These are phyloP conservation scores for Thalassiosira livingstoniorum DNA, from an alignment of 352 stramenopile species.

Conservation along the genomic window DNA sequence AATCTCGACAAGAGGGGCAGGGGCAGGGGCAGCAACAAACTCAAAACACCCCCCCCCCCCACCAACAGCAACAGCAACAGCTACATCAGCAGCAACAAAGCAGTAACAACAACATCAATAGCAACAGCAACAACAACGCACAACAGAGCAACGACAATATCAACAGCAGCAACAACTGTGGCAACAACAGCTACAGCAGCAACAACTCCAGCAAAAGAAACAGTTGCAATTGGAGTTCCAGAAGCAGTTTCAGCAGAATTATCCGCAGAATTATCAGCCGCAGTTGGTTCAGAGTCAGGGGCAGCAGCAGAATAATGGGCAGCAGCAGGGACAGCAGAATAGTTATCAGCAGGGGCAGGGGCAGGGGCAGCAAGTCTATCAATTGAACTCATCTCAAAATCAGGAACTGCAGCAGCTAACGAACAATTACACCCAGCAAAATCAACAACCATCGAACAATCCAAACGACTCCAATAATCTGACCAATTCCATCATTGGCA, in stretches of 20 bases:
- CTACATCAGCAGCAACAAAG: not conserved
- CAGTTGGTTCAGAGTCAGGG: not conserved
- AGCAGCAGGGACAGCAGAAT: too few relatives aligned
- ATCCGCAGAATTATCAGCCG: not conserved
- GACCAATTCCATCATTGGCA: too few relatives aligned
- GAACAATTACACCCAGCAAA: too few relatives aligned
- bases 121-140: not conserved
- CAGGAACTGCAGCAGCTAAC: too few relatives aligned
- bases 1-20: not conserved
- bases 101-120: not conserved
- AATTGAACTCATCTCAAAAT: too few relatives aligned
- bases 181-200: not conserved
- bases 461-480: too few relatives aligned
- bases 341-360: too few relatives aligned
- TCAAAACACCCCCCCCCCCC: not conserved
- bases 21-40: not conserved
- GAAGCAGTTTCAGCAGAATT: not conserved
- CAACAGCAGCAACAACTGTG: not conserved
- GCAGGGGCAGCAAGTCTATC: too few relatives aligned
- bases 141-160: not conserved
- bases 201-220: not conserved
- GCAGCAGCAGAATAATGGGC: conserved; percentile 12
- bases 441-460: too few relatives aligned
- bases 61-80: conserved; percentile 2
- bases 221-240: not conserved